These are phyloP conservation scores for Auricularia sp. DNA, from an alignment of 768 basidiomycete genomes.

Conservation along the genomic window DNA sequence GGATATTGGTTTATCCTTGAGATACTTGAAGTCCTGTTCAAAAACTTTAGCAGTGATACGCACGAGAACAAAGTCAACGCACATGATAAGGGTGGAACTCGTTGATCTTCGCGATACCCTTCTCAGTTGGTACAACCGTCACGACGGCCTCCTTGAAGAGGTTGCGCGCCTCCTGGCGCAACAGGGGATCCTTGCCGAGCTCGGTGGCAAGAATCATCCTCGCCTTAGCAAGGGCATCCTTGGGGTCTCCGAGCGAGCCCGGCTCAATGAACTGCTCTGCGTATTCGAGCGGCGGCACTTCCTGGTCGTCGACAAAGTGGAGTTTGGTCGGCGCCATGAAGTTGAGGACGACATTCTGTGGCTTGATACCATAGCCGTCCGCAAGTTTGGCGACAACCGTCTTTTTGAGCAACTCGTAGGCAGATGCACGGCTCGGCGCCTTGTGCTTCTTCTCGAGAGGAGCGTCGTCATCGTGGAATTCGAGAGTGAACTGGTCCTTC, in stretches of 20 bases:
- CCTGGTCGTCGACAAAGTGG: conserved; percentile 73
- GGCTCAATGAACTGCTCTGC: conserved; percentile 82
- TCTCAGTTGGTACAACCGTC: conserved; percentile 78
- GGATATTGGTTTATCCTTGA: conserved; percentile 62
- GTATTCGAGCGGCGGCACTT: conserved; percentile 63
- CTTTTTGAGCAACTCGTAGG: conserved; percentile 77
- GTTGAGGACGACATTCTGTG: conserved; percentile 79
- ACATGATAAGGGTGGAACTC: conserved; percentile 37
- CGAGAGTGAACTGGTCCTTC: conserved; percentile 48
- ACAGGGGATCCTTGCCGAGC: conserved; percentile 83
- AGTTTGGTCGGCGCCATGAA: conserved; percentile 35
- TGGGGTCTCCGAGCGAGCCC: conserved; percentile 35
- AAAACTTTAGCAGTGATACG: conserved; percentile 4
- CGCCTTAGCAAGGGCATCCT: conserved; percentile 63
- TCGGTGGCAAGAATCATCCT: conserved; percentile 83
- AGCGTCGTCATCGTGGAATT: conserved; percentile 55
- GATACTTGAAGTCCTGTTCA: conserved; percentile 86
- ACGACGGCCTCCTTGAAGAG: conserved; percentile 67
- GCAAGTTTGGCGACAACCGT: conserved; percentile 69
- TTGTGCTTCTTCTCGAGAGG: conserved; percentile 53
- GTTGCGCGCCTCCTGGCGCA: conserved; percentile 68
- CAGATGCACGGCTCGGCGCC: conserved; percentile 73
- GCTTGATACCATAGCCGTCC: conserved; percentile 77
- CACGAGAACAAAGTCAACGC: conserved; percentile 17
- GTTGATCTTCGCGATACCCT: conserved; percentile 48